Evolutionary conservation across 768 basidiomycete genomes (phyloP).

Genomic region (Sarcomyxa edulis): DNA sequence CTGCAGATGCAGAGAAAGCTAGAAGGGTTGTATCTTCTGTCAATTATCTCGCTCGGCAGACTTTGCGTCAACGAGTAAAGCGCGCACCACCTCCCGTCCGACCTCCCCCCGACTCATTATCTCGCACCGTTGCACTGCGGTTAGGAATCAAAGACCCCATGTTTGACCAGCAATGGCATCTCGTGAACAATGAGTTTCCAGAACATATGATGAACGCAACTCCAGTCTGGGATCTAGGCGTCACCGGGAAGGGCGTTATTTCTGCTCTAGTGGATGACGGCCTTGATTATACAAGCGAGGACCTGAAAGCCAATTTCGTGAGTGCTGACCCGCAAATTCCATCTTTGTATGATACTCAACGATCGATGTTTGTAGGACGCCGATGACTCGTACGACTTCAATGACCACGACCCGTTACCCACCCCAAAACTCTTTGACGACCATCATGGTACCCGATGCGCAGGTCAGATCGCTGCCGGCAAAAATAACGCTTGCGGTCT

Average conservation of each 20-base stretch:
- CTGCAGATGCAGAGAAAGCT: slow-evolving; percentile 33
- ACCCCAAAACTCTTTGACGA: slow-evolving; percentile 87
- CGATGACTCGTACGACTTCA: slow-evolving; percentile 91
- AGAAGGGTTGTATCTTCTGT: slow-evolving; percentile 50
- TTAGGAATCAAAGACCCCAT: slow-evolving; percentile 78
- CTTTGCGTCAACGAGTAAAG: slow-evolving; percentile 62
- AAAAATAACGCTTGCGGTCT: slow-evolving; percentile 93
- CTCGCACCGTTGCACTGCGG: slow-evolving; percentile 47
- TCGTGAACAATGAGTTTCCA: slow-evolving; percentile 81
- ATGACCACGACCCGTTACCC: slow-evolving; percentile 85
- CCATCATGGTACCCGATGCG: slow-evolving; percentile 96
- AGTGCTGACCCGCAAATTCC: slow-evolving; percentile 24
- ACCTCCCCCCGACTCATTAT: slow-evolving; percentile 29
- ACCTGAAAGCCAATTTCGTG: slow-evolving; percentile 90
- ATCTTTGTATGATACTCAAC: not conserved
- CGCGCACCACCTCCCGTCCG: slow-evolving; percentile 63
- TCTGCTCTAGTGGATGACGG: slow-evolving; percentile 94
- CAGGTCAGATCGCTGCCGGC: slow-evolving; percentile 91
- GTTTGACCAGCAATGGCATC: slow-evolving; percentile 88
- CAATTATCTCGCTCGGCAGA: slow-evolving; percentile 55
- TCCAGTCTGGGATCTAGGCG: slow-evolving; percentile 83
- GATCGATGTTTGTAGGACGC: slow-evolving; percentile 51
- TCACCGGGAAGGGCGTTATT: slow-evolving; percentile 83
- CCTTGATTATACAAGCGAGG: slow-evolving; percentile 82
- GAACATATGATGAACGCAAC: slow-evolving; percentile 93